phyloP scores from a whole-genome alignment of 1,139 yeast species.

The Geotrichum europaeum region DNA sequence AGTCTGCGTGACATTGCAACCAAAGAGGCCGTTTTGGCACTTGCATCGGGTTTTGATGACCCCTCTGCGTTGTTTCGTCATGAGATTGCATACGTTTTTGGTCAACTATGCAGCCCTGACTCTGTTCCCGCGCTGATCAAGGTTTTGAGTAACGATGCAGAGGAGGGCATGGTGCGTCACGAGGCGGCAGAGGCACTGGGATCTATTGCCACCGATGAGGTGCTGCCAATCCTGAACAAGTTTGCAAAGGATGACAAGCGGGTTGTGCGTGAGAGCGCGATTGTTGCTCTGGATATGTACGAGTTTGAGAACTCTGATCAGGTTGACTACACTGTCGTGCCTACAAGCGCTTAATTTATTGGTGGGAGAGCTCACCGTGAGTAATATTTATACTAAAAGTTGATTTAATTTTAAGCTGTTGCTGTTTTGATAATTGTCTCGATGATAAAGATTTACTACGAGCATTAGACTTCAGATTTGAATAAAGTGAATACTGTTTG shows the following conservation, averaged over 20 bases:
- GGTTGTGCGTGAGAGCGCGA: slow-evolving; percentile 93
- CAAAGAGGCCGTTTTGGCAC: slow-evolving; percentile 85
- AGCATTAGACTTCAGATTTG: too few species aligned
- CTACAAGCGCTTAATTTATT: background rate
- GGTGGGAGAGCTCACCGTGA: background rate
- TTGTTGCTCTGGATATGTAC: slow-evolving; percentile 96
- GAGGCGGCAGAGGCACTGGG: slow-evolving; percentile 99
- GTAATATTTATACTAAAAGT: background rate
- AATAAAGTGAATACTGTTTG: too few species aligned
- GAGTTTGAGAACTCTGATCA: slow-evolving; percentile 87
- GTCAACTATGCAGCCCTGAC: slow-evolving; percentile 91
- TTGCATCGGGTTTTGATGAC: slow-evolving; percentile 85
- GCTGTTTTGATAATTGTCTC: background rate
- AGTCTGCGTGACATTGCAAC: slow-evolving; percentile 92
- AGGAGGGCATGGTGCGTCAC: slow-evolving; percentile 98
- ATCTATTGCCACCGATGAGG: slow-evolving; percentile 94
- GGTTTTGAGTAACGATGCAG: slow-evolving; percentile 66
- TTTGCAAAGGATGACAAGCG: slow-evolving; percentile 75
- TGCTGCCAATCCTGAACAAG: slow-evolving; percentile 75
- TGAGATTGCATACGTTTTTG: slow-evolving; percentile 96
- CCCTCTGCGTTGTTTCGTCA: slow-evolving; percentile 92
- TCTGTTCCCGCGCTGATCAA: slow-evolving; percentile 83
- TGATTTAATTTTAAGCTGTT: background rate
- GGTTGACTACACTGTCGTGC: slow-evolving; percentile 60
- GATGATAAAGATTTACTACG: background rate